Evolutionary conservation across 2,329 filamentous ascomycete species (phyloP), one percentile per base, ranked within the genome.

Genomic region (Mariannaea elegans): DNA sequence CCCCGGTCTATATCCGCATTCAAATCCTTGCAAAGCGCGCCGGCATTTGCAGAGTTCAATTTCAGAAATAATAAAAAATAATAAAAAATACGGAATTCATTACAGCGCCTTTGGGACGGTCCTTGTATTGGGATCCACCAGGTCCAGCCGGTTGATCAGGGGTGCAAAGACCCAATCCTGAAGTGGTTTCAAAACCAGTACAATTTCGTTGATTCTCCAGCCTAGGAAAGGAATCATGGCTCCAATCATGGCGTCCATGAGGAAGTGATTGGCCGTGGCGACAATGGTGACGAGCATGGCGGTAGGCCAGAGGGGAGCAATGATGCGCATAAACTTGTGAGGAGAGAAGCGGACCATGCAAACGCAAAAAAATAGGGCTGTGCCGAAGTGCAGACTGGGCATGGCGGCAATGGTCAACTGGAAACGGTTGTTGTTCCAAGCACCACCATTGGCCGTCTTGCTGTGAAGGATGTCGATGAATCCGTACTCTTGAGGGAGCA

Each of bases 351-450:
- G 74, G 10, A 71, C 65, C 23, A 77, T 56, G 21, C 67, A 75
- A 6, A 76, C 67, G 2, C 73, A 75, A 12, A 79, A 67, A 55
- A 77, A 77, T 2, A 76, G 65, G 0, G 76, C 67, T 0, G 75
- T 79, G 27, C 80, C 81, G 60, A 81, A 82, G 62, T 82, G 81
- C 13, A 83, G 66, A 16, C 77, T 80, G 2, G 80, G 80, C 80
- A 82, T 83, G 23, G 80, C 81, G 0, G 80, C 80, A 58, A 82
- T 81, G 7, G 78, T 82, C 10, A 82, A 67, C 63, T 80, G 78
- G 56, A 80, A 81, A 18, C 73, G 72, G 62, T 82, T 82, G 52
- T 80, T 73, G 16, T 75, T 80, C 80, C 79, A 82, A 1, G 68
- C 69, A 36, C 67, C 75, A 8, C 62, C 65, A 1, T 65, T 51